Evolutionary conservation across 805 yeast genomes (phyloP).

Genomic region (Lachancea mirantina): DNA sequence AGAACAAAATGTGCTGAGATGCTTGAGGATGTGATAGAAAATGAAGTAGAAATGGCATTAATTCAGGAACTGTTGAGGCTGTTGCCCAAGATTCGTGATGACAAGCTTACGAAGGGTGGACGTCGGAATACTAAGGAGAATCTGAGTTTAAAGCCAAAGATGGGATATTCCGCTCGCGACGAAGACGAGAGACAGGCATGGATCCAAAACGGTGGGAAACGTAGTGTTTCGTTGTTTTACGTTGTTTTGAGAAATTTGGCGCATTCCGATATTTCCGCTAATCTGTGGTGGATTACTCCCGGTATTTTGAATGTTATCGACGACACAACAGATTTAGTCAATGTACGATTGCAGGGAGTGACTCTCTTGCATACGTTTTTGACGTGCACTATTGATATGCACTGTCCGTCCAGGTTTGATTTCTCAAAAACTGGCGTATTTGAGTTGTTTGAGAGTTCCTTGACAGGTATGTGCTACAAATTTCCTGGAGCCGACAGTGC

Average conservation of each 20-base stretch:
- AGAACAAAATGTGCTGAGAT: too few species aligned
- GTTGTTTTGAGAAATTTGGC: conserved; percentile 14
- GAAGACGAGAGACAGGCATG: conserved; percentile 19
- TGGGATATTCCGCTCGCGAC: conserved; percentile 11
- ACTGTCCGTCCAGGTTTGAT: conserved; percentile 6
- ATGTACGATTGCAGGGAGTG: conserved; percentile 23
- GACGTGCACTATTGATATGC: conserved; percentile 11
- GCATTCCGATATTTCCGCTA: conserved; percentile 18
- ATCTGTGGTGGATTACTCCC: conserved; percentile 31
- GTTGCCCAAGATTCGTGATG: conserved; percentile 5
- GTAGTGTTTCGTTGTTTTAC: conserved; percentile 22
- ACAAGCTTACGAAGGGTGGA: conserved; percentile 2
- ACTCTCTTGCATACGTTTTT: conserved; percentile 16
- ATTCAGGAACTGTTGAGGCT: conserved; percentile 5
- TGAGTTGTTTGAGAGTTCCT: conserved; percentile 20
- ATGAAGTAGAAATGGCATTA: not conserved
- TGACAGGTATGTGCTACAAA: conserved; percentile 22
- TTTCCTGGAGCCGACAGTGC: conserved; percentile 24
- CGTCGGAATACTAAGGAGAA: not conserved
- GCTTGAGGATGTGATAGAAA: not conserved
- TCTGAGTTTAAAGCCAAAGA: conserved; percentile 2
- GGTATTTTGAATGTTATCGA: conserved; percentile 28
- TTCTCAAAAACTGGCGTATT: conserved; percentile 23
- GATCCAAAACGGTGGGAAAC: conserved; percentile 20
- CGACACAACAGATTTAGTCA: conserved; percentile 21